Base-by-base conservation (phyloP, 495 filamentous ascomycete genomes). In the Penicillium verhagenii region DNA sequence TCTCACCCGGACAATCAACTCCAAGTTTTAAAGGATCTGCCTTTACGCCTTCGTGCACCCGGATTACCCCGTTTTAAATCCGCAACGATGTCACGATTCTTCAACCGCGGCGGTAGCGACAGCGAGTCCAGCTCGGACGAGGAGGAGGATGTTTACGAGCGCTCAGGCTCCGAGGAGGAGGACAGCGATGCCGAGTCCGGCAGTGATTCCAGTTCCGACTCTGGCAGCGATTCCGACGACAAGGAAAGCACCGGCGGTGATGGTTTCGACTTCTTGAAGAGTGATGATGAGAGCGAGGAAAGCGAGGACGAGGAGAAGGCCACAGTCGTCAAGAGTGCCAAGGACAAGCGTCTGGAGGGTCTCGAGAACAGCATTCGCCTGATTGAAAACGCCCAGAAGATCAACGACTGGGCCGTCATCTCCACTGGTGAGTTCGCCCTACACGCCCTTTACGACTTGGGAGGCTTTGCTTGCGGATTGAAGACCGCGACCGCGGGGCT, bases 371-470 rank as follows among this genome's bases (percentile, higher is more conserved):
- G 85, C 39, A 87, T 97, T 52, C 86, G 86, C 66, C 74, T 86
- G 54, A 97, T 97, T 57, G 92, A 96, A 61, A 99, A 99, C 78
- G 91, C 90, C 13, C 79, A 92, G 70, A 97, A 95, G 82, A 99
- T 97, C 64, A 89, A 87, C 67, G 95, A 99, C 72, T 99, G 94
- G 94, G 86, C 86, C 59, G 84, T 90, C 40, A 94, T 99, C 63
- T 89, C 91, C 56, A 82, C 85, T 69, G 91, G 92, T 93, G 78
- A 68, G 84, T 79, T 46, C 52, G 24, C 25, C 50, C 20, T 16
- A 35, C 14, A n/a, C 52, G 24, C 25, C 50, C 20, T 16, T n/a
- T 4, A n/a, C 33, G 33, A 35, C 13, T 35, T 35, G 2, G 6
- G 14, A 16, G 44, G 35, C 18, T 21, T 46, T 49, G 6, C 26